Evolutionary conservation across 1,284 basidiomycete species (phyloP).

Genomic region (Puccinia horiana): DNA sequence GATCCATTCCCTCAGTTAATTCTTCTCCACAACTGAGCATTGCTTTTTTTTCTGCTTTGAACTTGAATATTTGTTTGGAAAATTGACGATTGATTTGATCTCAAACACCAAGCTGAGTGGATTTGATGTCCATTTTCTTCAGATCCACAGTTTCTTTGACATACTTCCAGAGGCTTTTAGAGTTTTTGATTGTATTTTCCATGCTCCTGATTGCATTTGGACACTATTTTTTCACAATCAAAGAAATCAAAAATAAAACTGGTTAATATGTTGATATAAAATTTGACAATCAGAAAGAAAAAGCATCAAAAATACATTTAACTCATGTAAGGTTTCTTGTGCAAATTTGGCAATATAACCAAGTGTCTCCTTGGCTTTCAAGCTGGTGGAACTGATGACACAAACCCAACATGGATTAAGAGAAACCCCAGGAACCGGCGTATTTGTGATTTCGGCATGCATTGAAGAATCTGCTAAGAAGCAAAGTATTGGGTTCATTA

Average conservation of each 20-base stretch:
- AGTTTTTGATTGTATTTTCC: background rate
- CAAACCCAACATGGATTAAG: background rate
- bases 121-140: background rate
- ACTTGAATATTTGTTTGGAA: background rate
- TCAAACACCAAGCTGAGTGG: background rate
- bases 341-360: background rate
- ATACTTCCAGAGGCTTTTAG: background rate
- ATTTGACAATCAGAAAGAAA: background rate
- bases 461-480: background rate
- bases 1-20: background rate
- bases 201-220: background rate
- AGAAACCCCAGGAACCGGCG: background rate
- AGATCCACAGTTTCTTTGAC: background rate
- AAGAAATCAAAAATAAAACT: background rate
- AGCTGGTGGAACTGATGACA: background rate
- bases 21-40: background rate
- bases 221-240: background rate
- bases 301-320: background rate
- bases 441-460: conserved; percentile 1
- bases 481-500: background rate
- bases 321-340: background rate
- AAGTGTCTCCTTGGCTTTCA: background rate
- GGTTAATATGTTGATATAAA: background rate
- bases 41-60: background rate
- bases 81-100: background rate